Conservation (phyloP, 768 basidiomycete genomes). For the Kwoniella europaea region DNA sequence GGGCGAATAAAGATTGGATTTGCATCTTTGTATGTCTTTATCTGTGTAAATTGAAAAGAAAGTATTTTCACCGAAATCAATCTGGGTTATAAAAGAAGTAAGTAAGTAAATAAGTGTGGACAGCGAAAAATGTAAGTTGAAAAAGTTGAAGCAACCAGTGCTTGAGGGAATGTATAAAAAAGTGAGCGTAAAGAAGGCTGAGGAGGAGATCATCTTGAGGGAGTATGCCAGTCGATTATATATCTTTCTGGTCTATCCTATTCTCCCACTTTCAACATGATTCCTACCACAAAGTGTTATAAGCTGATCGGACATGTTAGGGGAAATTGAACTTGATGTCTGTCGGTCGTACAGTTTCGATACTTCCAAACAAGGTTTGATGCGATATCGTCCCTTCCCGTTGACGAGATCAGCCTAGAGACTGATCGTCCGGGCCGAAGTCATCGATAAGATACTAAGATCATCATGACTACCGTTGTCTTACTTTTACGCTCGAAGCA, state of each 20-base stretch:
- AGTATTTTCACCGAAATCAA: background rate
- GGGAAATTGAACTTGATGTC: background rate
- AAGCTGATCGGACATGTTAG: background rate
- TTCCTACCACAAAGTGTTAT: too few relatives aligned
- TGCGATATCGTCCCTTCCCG: background rate
- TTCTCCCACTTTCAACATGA: rapidly evolving
- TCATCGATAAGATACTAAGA: background rate
- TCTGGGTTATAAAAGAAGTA: background rate
- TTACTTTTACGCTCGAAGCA: too few relatives aligned
- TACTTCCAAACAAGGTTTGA: background rate
- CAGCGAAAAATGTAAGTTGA: background rate
- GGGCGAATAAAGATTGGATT: constrained; percentile 20
- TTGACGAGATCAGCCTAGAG: background rate
- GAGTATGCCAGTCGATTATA: background rate
- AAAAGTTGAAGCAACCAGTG: constrained; percentile 3
- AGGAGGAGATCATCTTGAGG: background rate
- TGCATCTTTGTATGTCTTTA: background rate
- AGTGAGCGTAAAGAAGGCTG: constrained; percentile 10
- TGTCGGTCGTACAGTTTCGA: background rate
- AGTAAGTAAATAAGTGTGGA: background rate
- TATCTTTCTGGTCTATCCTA: background rate
- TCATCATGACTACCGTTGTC: background rate
- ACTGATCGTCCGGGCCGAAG: background rate
- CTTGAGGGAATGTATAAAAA: background rate
- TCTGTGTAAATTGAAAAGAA: background rate